phyloP scores from a whole-genome alignment of 164 flowering plant genomes.

The Cinnamomum chago region DNA sequence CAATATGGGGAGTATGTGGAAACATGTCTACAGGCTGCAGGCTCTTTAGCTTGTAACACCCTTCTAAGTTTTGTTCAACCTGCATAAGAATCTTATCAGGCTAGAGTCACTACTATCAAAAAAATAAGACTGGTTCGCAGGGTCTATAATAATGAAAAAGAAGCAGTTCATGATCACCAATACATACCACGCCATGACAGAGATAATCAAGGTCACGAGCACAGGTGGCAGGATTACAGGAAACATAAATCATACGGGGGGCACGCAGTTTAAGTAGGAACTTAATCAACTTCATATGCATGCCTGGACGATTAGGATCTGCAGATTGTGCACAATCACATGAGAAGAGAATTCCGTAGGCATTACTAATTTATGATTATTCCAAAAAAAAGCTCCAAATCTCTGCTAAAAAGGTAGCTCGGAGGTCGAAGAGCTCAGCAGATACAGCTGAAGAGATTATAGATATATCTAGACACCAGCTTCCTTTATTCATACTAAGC shows the following conservation, averaged over 20 bases:
- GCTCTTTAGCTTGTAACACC: slow-evolving; percentile 72
- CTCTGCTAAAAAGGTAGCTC: too few species aligned
- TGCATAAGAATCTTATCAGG: slow-evolving; percentile 27
- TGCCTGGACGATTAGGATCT: slow-evolving; percentile 99
- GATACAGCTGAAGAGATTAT: too few species aligned
- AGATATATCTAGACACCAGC: too few species aligned
- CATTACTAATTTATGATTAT: too few species aligned
- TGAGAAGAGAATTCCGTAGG: neutral
- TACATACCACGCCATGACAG: slow-evolving; percentile 85
- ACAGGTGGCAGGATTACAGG: slow-evolving; percentile 98
- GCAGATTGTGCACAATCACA: slow-evolving; percentile 18
- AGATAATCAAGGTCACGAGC: slow-evolving; percentile 97
- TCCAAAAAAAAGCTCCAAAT: too few species aligned
- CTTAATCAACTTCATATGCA: slow-evolving; percentile 92
- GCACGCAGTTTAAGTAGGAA: slow-evolving; percentile 71
- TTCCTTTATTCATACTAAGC: too few species aligned
- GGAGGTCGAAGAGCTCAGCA: too few species aligned
- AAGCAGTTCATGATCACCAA: neutral
- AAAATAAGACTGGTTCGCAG: neutral
- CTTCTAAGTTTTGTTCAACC: slow-evolving; percentile 64
- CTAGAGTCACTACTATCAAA: neutral
- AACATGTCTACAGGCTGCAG: slow-evolving; percentile 99
- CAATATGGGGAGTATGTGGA: slow-evolving; percentile 98
- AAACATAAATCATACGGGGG: slow-evolving; percentile 76
- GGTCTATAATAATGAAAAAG: neutral